These are phyloP conservation scores for Chenopodium quinoa DNA, from an alignment of 148 eudicot genomes.

Conservation along the genomic window DNA sequence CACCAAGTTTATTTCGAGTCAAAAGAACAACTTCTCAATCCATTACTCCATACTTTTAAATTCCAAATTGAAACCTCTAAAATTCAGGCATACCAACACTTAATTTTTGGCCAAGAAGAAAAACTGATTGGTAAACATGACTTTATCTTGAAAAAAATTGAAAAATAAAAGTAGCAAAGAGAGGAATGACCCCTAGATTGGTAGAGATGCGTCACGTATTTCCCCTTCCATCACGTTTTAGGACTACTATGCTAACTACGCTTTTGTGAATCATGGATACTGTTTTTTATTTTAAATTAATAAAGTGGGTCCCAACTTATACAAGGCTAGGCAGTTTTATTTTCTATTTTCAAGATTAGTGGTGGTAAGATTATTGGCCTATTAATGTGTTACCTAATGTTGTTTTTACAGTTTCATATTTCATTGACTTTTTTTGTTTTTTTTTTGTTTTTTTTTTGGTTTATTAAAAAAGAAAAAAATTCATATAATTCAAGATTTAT, in stretches of 20 bases:
- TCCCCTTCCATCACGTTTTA: constrained; percentile 1
- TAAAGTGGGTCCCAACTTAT: constrained; percentile 1
- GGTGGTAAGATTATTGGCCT: constrained; percentile 8
- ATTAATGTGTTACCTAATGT: not conserved
- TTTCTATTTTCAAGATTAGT: not conserved
- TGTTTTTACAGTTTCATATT: not conserved
- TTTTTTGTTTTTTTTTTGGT: too few species aligned
- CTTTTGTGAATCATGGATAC: not conserved
- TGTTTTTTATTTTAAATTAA: not conserved
- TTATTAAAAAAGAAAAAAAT: too few species aligned
- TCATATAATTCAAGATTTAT: not conserved
- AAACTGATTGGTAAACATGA: not conserved
- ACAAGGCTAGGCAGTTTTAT: not conserved
- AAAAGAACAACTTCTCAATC: too few species aligned
- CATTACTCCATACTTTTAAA: too few species aligned
- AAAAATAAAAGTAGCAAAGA: not conserved
- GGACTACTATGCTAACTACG: not conserved
- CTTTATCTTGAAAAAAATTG: not conserved
- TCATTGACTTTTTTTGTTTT: not conserved
- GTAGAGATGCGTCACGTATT: constrained; percentile 9
- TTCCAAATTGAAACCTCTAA: too few species aligned
- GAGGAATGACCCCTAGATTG: not conserved
- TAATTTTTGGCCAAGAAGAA: too few species aligned
- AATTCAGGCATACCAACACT: too few species aligned
- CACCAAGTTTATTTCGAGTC: too few species aligned